phyloP scores from a whole-genome alignment of 306 rosid genomes.

The Castanea crenata region DNA sequence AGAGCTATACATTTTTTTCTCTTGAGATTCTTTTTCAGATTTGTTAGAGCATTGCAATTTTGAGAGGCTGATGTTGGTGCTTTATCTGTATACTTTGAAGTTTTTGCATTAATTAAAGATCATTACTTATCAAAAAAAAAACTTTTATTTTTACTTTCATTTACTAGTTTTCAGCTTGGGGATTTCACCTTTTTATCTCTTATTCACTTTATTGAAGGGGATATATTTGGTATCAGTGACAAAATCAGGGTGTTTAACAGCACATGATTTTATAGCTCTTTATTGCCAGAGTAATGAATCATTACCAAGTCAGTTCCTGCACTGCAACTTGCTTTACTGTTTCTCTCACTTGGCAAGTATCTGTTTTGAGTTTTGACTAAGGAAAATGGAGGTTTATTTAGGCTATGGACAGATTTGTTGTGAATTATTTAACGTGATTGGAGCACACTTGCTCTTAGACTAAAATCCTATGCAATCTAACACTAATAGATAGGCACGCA shows the following conservation, averaged over 20 bases:
- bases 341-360: neutral
- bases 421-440: neutral
- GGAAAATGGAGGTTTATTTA: neutral
- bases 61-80: too few relatives aligned
- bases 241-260: constrained; percentile 74
- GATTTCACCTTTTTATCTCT: constrained; percentile 10
- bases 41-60: too few relatives aligned
- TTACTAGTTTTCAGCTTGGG: neutral
- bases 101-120: too few relatives aligned
- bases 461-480: neutral
- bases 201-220: constrained; percentile 46
- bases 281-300: constrained; percentile 52
- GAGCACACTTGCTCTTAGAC: neutral
- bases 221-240: constrained; percentile 83
- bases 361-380: neutral
- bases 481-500: neutral
- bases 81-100: too few relatives aligned
- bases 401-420: neutral
- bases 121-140: too few relatives aligned
- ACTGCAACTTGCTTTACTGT: neutral
- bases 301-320: constrained; percentile 34
- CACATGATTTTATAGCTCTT: constrained; percentile 75
- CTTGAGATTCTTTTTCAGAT: too few relatives aligned
- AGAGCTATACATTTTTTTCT: too few relatives aligned
- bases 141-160: neutral